Evolutionary conservation across 2,329 filamentous ascomycete genomes (phyloP).

Genomic region (Pleoardoris graminearum): DNA sequence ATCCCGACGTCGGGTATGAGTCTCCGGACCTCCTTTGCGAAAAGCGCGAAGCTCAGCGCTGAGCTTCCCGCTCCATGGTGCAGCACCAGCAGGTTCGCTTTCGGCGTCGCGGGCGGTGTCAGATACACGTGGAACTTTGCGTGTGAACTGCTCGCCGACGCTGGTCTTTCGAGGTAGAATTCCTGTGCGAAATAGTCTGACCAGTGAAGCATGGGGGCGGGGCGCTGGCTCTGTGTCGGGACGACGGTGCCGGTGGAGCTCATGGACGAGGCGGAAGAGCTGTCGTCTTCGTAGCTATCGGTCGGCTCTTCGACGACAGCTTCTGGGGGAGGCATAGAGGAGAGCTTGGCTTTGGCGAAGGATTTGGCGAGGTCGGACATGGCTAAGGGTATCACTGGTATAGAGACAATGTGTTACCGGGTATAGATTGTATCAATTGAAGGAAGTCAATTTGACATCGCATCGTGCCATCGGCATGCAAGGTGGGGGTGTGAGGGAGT

Average conservation of each 20-base stretch:
- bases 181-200: slow-evolving; percentile 90
- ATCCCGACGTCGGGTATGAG: slow-evolving; percentile 79
- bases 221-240: slow-evolving; percentile 71
- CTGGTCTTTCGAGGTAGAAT: slow-evolving; percentile 66
- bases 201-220: slow-evolving; percentile 70
- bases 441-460: background rate
- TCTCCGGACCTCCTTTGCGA: slow-evolving; percentile 76
- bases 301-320: slow-evolving; percentile 51
- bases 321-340: slow-evolving; percentile 61
- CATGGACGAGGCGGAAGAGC: slow-evolving; percentile 71
- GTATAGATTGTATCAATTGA: background rate
- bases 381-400: background rate
- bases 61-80: slow-evolving; percentile 96
- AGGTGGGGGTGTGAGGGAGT: background rate
- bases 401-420: background rate
- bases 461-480: background rate
- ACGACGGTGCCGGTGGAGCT: slow-evolving; percentile 92
- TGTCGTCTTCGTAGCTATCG: slow-evolving; percentile 54
- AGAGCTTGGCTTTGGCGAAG: slow-evolving; percentile 76
- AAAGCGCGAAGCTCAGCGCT: slow-evolving; percentile 85
- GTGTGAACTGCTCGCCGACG: slow-evolving; percentile 34
- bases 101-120: slow-evolving; percentile 69
- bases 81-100: slow-evolving; percentile 83
- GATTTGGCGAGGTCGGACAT: slow-evolving; percentile 84
- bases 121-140: slow-evolving; percentile 84